Evolutionary conservation across 2,329 filamentous ascomycete species (phyloP), one percentile per base, ranked within the genome.

Genomic region (Epichloe festucae): DNA sequence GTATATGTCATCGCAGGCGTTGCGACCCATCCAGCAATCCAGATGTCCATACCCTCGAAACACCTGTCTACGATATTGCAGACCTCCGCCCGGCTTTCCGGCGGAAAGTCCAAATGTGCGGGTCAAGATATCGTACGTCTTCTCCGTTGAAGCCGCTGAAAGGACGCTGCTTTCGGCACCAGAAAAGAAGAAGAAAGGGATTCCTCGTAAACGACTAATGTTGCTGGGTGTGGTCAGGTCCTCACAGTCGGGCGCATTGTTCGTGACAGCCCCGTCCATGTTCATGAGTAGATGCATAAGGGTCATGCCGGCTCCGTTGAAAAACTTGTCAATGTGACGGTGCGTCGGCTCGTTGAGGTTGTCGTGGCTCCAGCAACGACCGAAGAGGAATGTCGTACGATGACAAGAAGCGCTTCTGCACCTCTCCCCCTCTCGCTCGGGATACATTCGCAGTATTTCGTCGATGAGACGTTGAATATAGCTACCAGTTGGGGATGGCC

Each of bases 311-410:
- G 80, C 74, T 50, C 81, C 81, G 57, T 77, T 77, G 52, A 85
- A 77, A 65, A 83, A 79, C 35, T 74, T 72, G 61, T 79, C 73
- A 46, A 83, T 74, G 59, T 81, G 75, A 0, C 73, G 67, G 63
- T 85, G 82, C 2, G 82, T 85, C 3, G 75, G 78, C 65, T 78
- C 77, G 65, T 84, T 84, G 34, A 85, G 72, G 62, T 85, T 84
- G 3, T 58, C 62, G 63, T 85, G 82, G 59, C 75, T 80, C 81
- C 81, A 86, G 64, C 55, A 65, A 55, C 78, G 74, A 38, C 81
- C 81, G 57, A 83, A 85, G 14, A 79, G 73, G 23, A 85, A 66
- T 5, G 73, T 73, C 50, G 71, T 70, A 15, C 82, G 74, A 64
- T 84, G 81, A 65, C 82, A 85, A 49, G 72, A 71, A 2, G 77